Conservation (phyloP, 2,329 filamentous ascomycete genomes). For the Grosmannia clavigera region DNA sequence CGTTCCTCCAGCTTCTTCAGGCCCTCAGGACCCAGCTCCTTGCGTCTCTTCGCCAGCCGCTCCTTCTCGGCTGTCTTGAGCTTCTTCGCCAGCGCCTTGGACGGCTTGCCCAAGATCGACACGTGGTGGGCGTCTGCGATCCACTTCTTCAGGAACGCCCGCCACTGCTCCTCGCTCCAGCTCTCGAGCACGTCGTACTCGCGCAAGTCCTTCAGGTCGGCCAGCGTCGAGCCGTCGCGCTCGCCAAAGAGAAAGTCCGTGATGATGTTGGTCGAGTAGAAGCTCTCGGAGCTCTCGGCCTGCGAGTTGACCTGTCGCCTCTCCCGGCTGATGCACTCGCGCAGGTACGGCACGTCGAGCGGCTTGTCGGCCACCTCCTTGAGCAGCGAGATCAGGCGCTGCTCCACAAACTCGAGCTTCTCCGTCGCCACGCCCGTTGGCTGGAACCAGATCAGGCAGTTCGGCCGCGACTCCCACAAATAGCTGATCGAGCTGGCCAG, state of each 20-base stretch:
- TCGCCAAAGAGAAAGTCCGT: slow-evolving; percentile 85
- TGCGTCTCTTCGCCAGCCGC: slow-evolving; percentile 65
- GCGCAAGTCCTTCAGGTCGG: slow-evolving; percentile 39
- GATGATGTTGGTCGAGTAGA: slow-evolving; percentile 78
- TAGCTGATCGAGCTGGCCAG: slow-evolving; percentile 77
- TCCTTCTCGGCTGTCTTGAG: slow-evolving; percentile 72
- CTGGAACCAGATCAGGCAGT: slow-evolving; percentile 74
- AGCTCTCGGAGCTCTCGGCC: slow-evolving; percentile 67
- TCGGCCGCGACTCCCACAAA: slow-evolving; percentile 66
- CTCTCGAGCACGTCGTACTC: slow-evolving; percentile 58
- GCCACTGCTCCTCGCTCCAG: slow-evolving; percentile 81
- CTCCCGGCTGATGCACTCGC: slow-evolving; percentile 74
- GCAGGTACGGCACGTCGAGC: slow-evolving; percentile 81
- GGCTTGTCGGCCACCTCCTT: slow-evolving; percentile 68
- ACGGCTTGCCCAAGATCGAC: slow-evolving; percentile 80
- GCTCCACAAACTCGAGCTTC: slow-evolving; percentile 72
- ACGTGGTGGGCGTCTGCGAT: slow-evolving; percentile 76
- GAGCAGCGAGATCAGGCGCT: slow-evolving; percentile 73
- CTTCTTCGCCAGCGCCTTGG: slow-evolving; percentile 62
- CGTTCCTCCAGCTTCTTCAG: slow-evolving; percentile 61
- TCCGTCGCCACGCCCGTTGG: slow-evolving; percentile 78
- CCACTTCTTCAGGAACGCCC: slow-evolving; percentile 69
- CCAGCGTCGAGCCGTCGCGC: slow-evolving; percentile 66
- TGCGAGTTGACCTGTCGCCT: slow-evolving; percentile 71
- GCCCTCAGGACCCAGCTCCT: slow-evolving; percentile 70